Conservation (phyloP, 257 asterid species). For the Asclepias syriaca region DNA sequence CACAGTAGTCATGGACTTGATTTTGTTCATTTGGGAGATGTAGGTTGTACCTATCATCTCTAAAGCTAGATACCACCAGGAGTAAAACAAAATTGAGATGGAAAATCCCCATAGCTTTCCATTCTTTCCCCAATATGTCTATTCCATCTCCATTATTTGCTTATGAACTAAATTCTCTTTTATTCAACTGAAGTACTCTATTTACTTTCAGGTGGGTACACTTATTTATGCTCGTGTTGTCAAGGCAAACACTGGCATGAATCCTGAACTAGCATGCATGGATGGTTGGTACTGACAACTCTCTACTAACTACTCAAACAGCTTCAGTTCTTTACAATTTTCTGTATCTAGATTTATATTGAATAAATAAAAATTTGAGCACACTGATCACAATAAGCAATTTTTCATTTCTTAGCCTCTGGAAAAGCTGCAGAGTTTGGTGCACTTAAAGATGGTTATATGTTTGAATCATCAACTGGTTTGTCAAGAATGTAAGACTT, state of each 20-base stretch:
- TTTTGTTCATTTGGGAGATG: background rate
- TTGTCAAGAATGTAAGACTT: constrained; percentile 64
- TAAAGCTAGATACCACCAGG: too few species aligned
- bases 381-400: constrained; percentile 7
- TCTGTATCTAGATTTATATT: background rate
- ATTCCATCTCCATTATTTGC: background rate
- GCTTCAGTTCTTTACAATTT: background rate
- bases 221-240: constrained; percentile 83
- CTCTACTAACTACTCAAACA: background rate
- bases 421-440: constrained; percentile 96
- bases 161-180: background rate
- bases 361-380: background rate
- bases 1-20: background rate
- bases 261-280: constrained; percentile 95
- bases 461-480: constrained; percentile 92
- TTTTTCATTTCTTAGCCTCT: constrained; percentile 34
- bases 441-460: constrained; percentile 82
- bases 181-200: constrained; percentile 9
- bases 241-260: constrained; percentile 81
- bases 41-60: background rate
- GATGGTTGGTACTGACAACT: constrained; percentile 57
- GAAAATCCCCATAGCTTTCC: background rate
- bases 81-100: background rate
- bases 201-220: constrained; percentile 62
- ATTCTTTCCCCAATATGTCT: background rate